Evolutionary conservation across 2,329 filamentous ascomycete genomes (phyloP), one percentile per base, ranked within the genome.

Genomic region (Calonectria pteridis): DNA sequence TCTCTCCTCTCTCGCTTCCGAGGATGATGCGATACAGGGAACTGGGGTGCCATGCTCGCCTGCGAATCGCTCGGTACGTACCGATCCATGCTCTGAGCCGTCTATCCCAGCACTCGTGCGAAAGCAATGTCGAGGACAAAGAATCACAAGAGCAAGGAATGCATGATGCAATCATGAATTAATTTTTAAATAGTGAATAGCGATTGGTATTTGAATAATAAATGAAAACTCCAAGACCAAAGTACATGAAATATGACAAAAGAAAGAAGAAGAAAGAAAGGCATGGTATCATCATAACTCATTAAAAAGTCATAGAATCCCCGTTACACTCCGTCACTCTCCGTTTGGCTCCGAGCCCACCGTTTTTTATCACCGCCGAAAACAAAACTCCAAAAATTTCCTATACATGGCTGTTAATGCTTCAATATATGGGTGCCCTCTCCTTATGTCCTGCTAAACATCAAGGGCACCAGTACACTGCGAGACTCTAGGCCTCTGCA

Each of bases 381-480:
- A 59, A 59, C 28, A 59, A 18, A 59, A 58, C 43, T 63, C 58
- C 49, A 55, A 46, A 46, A 46, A 67, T 68, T 29, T 63, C 51
- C 20, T 63, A 49, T 51, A 65, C 59, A 58, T 55, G 31, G 58
- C 20, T 49, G 31, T 43, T 49, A 59, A 28, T 40, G 26, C n/a
- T 62, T 62, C 53, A 67, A 49, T 51, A 26, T 43, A 63, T 51
- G 46, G 37, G 40, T n/a, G 40, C 40, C 20, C 20, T 49, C 11
- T 49, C 40, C 40, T 82, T 77, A 85, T 62, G 82, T 80, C 59
- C 88, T 85, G 81, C 87, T 91, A 71, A 92, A 91, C 82, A 93
- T 89, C 80, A 93, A 84, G 74, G 91, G 91, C 74, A 93, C 91
- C 77, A 91, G 78, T 23, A 86, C 86, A 64, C 87, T 89, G 79